phyloP scores from a whole-genome alignment of 2,329 filamentous ascomycete genomes.

The Stagonosporopsis chrysanthemi region DNA sequence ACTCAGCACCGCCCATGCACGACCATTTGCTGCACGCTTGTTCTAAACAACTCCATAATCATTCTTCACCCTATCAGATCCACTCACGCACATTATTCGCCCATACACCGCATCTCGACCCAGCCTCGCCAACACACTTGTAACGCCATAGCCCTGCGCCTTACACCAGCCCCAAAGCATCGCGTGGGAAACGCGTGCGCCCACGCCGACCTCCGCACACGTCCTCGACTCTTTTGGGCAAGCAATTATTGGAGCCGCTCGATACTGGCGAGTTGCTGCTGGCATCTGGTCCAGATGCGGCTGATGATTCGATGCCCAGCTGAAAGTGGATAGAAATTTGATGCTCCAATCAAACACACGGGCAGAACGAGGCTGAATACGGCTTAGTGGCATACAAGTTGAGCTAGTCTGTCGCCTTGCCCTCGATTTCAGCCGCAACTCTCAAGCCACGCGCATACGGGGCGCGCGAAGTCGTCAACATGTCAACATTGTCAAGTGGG shows the following conservation, averaged over 20 bases:
- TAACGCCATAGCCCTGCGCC: slow-evolving; percentile 8
- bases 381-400: background rate
- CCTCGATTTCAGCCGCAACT: slow-evolving; percentile 7
- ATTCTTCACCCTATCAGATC: background rate
- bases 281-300: background rate
- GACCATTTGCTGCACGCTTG: background rate
- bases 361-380: background rate
- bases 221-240: background rate
- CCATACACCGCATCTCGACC: slow-evolving; percentile 7
- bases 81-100: background rate
- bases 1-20: slow-evolving; percentile 10
- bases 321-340: slow-evolving; percentile 4
- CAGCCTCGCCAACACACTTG: background rate
- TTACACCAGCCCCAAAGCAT: slow-evolving; percentile 7
- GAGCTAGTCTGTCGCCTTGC: slow-evolving; percentile 8
- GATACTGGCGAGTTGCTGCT: slow-evolving; percentile 6
- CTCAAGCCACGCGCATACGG: slow-evolving; percentile 17
- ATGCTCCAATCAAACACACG: slow-evolving; percentile 5
- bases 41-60: background rate
- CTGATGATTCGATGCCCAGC: slow-evolving; percentile 10
- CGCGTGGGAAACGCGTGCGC: background rate
- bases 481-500: slow-evolving; percentile 9
- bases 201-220: background rate
- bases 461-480: slow-evolving; percentile 10
- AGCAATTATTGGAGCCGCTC: background rate